Conservation (phyloP, 1,284 basidiomycete genomes). For the Fereydounia khargensis region DNA sequence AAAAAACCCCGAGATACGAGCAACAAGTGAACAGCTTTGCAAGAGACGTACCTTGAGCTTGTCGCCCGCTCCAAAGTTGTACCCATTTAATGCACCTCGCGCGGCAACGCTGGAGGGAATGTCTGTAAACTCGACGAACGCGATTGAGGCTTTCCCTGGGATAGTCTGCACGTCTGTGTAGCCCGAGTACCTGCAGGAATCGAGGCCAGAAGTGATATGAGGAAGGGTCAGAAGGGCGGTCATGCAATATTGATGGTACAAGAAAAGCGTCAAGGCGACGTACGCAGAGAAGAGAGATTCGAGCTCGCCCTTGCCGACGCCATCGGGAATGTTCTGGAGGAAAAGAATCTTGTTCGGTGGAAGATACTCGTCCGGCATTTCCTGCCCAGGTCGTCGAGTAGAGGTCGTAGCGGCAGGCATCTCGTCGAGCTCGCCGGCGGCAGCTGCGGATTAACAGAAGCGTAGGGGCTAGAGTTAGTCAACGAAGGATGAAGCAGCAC, state of each 20-base stretch:
- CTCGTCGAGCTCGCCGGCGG: constrained; percentile 29
- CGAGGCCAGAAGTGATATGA: not conserved
- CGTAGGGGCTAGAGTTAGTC: not conserved
- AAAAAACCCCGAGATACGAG: too few relatives aligned
- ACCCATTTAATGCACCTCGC: constrained; percentile 50
- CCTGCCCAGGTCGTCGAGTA: constrained; percentile 17
- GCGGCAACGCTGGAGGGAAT: constrained; percentile 42
- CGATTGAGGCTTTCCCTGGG: constrained; percentile 51
- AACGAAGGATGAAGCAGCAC: not conserved
- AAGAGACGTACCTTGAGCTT: constrained; percentile 45
- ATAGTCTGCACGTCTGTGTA: constrained; percentile 50
- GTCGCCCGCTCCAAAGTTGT: constrained; percentile 46
- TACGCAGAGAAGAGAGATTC: constrained; percentile 45
- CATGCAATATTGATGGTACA: not conserved
- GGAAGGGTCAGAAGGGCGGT: not conserved
- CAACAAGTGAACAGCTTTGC: too few relatives aligned
- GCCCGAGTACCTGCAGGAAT: constrained; percentile 26
- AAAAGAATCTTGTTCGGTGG: constrained; percentile 99
- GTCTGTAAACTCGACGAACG: constrained; percentile 53
- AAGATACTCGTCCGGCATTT: constrained; percentile 96
- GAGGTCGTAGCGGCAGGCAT: constrained; percentile 4
- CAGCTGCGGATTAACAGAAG: constrained; percentile 6
- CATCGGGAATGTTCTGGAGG: constrained; percentile 65
- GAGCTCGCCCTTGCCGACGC: constrained; percentile 38
- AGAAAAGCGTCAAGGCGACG: constrained; percentile 4